phyloP scores from a whole-genome alignment of 1,284 basidiomycete genomes.

The Rhodotorula sp. region DNA sequence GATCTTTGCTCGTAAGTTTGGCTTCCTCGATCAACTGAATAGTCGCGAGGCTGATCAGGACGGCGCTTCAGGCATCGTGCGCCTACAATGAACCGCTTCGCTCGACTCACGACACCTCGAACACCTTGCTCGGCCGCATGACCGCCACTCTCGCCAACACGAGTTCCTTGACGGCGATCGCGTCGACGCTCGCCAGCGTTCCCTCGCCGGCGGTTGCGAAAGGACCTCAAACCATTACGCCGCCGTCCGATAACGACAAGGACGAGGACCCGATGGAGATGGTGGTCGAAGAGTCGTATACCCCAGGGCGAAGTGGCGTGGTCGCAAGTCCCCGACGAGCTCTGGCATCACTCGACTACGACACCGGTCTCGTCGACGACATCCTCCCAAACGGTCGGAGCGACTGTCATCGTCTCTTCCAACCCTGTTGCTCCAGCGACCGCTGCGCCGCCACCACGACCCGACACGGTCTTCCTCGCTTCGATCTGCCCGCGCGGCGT shows the following conservation, averaged over 20 bases:
- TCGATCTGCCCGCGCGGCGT: neutral
- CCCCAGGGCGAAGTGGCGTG: slow-evolving; percentile 10
- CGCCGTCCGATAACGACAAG: neutral
- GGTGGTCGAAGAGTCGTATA: slow-evolving; percentile 8
- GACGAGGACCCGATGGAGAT: neutral
- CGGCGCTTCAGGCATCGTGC: slow-evolving; percentile 22
- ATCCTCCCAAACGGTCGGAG: slow-evolving; percentile 7
- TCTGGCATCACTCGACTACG: neutral
- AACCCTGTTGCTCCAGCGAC: neutral
- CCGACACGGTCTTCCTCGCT: no score
- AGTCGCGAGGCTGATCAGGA: neutral
- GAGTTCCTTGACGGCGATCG: neutral
- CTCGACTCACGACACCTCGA: slow-evolving; percentile 4
- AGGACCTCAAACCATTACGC: neutral
- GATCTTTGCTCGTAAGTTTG: slow-evolving; percentile 17
- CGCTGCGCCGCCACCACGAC: neutral
- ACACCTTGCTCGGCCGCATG: neutral
- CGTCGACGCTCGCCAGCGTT: neutral
- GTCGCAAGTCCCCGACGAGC: slow-evolving; percentile 10
- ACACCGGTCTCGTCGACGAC: neutral
- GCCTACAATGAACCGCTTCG: slow-evolving; percentile 28
- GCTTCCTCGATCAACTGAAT: neutral
- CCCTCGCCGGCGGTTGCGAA: neutral
- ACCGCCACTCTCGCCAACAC: no score
- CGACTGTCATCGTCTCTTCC: neutral